Evolutionary conservation across 2,329 filamentous ascomycete species (phyloP), one percentile per base, ranked within the genome.

Genomic region (Fusarium lateritium): DNA sequence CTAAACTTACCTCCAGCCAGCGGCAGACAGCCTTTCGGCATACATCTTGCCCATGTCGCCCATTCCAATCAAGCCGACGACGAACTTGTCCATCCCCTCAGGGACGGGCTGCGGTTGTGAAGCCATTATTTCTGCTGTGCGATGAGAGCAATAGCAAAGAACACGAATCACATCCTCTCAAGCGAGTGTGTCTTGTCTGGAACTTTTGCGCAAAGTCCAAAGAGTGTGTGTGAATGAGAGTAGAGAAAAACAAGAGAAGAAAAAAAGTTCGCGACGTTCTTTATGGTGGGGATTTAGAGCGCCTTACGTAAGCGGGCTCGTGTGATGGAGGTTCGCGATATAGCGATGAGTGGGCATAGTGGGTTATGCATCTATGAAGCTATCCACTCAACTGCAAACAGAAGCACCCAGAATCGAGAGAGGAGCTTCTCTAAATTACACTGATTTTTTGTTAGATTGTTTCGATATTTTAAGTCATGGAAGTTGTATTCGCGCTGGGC

Each of bases 1-100:
- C 62, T 69, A 61, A 55, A 81, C 79, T 82, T 75, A 98, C 96
- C 93, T 98, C 95, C 96, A 99, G 77, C 96, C 96, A 78, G 95
- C 96, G 78, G 89, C 89, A 81, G 93, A 94, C 76, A 99, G 88
- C 77, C 90, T 89, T 77, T 92, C 89, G 76, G 96, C 93, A 81
- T 99, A 99, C 94, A 99, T 97, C 87, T 92, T 97, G 76, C 96
- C 96, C 96, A 99, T 99, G 77, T 98, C 95, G 70, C 96, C 96
- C 94, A 99, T 98, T 65, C 96, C 96, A 79, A 99, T 99, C 77
- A 99, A 92, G 72, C 96, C 96, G 72, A 99, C 88, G 67, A 91
- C 89, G 78, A 93, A 93, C 76, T 87, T 85, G 73, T 91, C 88
- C 90, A 88, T 88, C 70, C 76, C 83, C 15, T 75, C 64, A 19